Conservation (phyloP, 331 rosid genomes). For the Rosa hybrid region DNA sequence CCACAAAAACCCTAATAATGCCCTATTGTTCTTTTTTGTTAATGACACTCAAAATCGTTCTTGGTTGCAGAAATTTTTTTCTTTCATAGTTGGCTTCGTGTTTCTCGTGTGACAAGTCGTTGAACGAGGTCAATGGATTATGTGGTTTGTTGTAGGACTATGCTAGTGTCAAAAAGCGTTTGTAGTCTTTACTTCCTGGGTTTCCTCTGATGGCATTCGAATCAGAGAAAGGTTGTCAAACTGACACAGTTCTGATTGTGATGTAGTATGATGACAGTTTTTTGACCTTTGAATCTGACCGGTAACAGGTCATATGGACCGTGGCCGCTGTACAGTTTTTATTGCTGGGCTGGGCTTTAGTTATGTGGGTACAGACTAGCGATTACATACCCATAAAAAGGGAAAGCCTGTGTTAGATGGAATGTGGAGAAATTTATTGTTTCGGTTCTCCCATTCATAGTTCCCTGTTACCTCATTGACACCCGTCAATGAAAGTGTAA, state of each 20-base stretch:
- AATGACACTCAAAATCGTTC: background rate
- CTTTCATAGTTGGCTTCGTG: background rate
- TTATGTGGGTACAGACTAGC: background rate
- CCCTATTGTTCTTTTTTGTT: too few relatives aligned
- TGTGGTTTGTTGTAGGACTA: background rate
- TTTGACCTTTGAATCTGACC: background rate
- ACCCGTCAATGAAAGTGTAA: background rate
- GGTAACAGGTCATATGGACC: background rate
- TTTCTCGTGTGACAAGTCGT: background rate
- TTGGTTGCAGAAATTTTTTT: background rate
- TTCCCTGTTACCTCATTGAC: background rate
- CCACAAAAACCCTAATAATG: too few relatives aligned
- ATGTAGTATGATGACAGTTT: background rate
- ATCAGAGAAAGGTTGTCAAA: background rate
- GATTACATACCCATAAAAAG: background rate
- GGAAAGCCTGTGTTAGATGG: background rate
- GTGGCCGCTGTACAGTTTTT: background rate
- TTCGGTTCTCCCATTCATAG: background rate
- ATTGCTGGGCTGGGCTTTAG: background rate
- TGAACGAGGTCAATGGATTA: background rate
- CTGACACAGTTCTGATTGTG: background rate
- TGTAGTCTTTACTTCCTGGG: background rate
- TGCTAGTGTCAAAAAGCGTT: too few relatives aligned
- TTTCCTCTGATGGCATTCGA: background rate
- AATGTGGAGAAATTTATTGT: background rate